A percentile compares a stretch with the other conserved stretches of the same genome.
phyloP scores from a whole-genome alignment of 2,329 filamentous ascomycete species.

The Fusarium foetens region DNA sequence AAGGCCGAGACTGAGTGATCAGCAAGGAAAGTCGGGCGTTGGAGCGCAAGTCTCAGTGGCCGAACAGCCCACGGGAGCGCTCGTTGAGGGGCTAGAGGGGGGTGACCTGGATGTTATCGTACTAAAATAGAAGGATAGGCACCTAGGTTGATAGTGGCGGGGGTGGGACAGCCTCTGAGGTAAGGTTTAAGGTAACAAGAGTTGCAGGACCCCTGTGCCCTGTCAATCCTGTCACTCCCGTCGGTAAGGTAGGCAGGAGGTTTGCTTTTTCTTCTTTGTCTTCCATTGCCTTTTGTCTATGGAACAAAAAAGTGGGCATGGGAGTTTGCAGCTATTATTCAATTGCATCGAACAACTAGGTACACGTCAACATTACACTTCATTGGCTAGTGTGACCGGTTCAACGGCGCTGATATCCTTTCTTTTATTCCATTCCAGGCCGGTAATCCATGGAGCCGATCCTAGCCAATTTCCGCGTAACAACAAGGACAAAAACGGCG shows the following conservation, averaged over 20 bases:
- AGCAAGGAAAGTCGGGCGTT: not conserved
- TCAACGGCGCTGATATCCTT: conserved; percentile 19
- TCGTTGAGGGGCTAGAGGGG: conserved; percentile 28
- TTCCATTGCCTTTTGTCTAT: not conserved
- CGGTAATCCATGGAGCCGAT: conserved; percentile 8
- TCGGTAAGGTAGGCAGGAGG: not conserved
- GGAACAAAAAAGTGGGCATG: not conserved
- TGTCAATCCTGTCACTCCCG: conserved; percentile 22
- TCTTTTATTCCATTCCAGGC: not conserved
- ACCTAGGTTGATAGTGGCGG: conserved; percentile 39
- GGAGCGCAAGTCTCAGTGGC: conserved; percentile 30
- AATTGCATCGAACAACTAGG: not conserved
- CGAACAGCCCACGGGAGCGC: conserved; percentile 27
- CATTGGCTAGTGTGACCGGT: conserved; percentile 1
- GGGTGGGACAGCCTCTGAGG: conserved; percentile 43
- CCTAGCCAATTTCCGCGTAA: conserved; percentile 18
- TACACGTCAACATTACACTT: not conserved
- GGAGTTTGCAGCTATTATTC: not conserved
- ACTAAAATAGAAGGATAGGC: conserved; percentile 38
- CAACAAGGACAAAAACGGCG: conserved; percentile 31
- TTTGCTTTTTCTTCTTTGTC: conserved; percentile 4
- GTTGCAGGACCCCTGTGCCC: conserved; percentile 22
- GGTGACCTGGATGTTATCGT: conserved; percentile 12
- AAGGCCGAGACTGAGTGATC: conserved; percentile 27
- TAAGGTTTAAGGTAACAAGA: conserved; percentile 19